phyloP scores from a whole-genome alignment of 2,329 filamentous ascomycete genomes.

The Colletotrichum australisinense region DNA sequence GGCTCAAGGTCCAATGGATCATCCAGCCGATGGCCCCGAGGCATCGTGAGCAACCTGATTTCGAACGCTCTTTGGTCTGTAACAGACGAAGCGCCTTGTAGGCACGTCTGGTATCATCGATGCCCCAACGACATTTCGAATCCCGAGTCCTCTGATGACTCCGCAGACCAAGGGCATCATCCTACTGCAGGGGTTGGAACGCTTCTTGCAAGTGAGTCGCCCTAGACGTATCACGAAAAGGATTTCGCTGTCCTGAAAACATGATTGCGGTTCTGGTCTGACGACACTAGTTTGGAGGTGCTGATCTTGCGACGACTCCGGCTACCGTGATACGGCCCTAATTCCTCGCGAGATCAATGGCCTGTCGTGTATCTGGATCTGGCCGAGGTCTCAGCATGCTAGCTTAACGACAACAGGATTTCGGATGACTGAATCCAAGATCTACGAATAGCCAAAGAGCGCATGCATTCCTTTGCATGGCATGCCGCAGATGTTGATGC shows the following conservation, averaged over 20 bases:
- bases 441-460: not conserved
- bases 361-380: not conserved
- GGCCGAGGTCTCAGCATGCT: not conserved
- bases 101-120: not conserved
- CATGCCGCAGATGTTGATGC: not conserved
- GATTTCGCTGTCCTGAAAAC: not conserved
- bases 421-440: constrained; percentile 3
- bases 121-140: not conserved
- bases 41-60: not conserved
- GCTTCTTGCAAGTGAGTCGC: not conserved
- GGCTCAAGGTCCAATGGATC: not conserved
- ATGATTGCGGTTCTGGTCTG: not conserved
- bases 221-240: not conserved
- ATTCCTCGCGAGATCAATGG: not conserved
- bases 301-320: not conserved
- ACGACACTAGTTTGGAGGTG: not conserved
- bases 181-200: not conserved
- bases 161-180: not conserved
- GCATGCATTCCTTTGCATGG: not conserved
- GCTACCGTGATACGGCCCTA: not conserved
- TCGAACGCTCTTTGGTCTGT: not conserved
- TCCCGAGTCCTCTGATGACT: not conserved
- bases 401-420: not conserved
- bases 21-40: not conserved
- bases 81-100: too few species aligned